Percentiles rank a stretch among this genome's conserved stretches.
These are phyloP conservation scores for Starmerella geochares DNA, from an alignment of 805 yeast genomes.

Conservation along the genomic window DNA sequence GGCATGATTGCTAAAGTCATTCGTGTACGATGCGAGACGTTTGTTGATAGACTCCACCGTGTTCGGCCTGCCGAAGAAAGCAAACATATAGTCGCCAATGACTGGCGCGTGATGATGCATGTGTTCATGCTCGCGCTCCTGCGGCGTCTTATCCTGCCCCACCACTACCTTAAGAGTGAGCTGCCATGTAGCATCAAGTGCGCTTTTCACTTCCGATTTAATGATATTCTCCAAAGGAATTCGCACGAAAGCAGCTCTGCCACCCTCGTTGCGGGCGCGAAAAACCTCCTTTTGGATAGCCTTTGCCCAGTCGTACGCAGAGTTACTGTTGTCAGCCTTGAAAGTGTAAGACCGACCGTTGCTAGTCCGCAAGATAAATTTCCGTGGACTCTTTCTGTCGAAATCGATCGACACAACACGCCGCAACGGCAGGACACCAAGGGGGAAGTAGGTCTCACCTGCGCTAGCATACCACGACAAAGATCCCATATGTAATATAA, in stretches of 20 bases:
- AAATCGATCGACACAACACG: slow-evolving; percentile 54
- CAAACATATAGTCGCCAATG: slow-evolving; percentile 13
- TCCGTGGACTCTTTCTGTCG: slow-evolving; percentile 30
- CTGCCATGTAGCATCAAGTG: slow-evolving; percentile 48
- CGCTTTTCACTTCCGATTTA: slow-evolving; percentile 47
- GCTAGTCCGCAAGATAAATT: slow-evolving; percentile 53
- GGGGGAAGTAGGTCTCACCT: slow-evolving; percentile 78
- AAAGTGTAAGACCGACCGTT: slow-evolving; percentile 49
- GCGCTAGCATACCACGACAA: slow-evolving; percentile 60
- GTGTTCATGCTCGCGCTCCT: background rate
- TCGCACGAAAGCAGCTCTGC: slow-evolving; percentile 63
- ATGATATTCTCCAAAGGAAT: slow-evolving; percentile 63
- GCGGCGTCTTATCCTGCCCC: background rate
- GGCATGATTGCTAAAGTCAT: slow-evolving; percentile 7
- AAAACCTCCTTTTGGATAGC: slow-evolving; percentile 66
- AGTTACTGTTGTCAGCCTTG: slow-evolving; percentile 57
- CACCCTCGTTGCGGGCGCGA: slow-evolving; percentile 55
- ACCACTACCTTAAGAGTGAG: slow-evolving; percentile 16
- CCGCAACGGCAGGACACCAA: slow-evolving; percentile 59
- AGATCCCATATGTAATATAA: slow-evolving; percentile 57
- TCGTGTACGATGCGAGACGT: background rate
- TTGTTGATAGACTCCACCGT: background rate
- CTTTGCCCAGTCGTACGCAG: slow-evolving; percentile 76
- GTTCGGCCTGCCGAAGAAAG: slow-evolving; percentile 16
- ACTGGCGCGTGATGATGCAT: background rate